Evolutionary conservation across 1,284 basidiomycete species (phyloP), one percentile per base, ranked within the genome.

Genomic region (Mycosarcoma maydis): DNA sequence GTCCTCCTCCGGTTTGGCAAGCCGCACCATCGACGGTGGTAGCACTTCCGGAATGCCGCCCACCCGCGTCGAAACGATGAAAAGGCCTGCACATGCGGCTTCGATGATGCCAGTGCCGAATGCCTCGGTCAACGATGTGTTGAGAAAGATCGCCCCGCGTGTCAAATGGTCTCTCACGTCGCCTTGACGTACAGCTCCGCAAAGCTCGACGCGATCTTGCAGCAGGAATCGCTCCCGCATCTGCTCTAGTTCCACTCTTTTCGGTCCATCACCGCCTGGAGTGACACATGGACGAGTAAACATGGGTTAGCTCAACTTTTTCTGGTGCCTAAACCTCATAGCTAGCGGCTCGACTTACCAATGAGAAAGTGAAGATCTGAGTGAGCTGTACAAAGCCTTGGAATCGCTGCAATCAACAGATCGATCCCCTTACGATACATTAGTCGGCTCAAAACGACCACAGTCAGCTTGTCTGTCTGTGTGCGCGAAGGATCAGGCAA

Each of bases 381-480:
- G 80, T 93, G 94, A 1, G 86, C 84, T 0, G 86, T 86, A 78
- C 96, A 98, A 53, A 99, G 90, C 23, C 89, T 87, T 0, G 95
- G 96, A 0, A 94, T 92, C 0, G 92, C 90, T 0, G 92, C 92
- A 1, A 98, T 90, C 16, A 99, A 87, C 4, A 99, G 87, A 79
- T 98, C 96, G 57, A 98, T 90, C 2, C 96, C 96, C 84, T 98
- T 99, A 39, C 96, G 88, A 78, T 98, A 98, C 0, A 92, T 93
- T 26, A 98, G 85, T n/a, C 96, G 88, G 9, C 93, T 92, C n/a
- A 99, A 84, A 20, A 97, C 88, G 9, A 98, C 90, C 44, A 99
- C 92, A 0, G 91, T 97, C 59, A 98, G 17, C 40, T 40, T 50
- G 3, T 49, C 67, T 16, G 23, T 26, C 43, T 44, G 42, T 3